Percentiles rank a stretch among this genome's conserved stretches.
phyloP scores from a whole-genome alignment of 2,329 filamentous ascomycete species.

The Phyllosticta citrichinensis region DNA sequence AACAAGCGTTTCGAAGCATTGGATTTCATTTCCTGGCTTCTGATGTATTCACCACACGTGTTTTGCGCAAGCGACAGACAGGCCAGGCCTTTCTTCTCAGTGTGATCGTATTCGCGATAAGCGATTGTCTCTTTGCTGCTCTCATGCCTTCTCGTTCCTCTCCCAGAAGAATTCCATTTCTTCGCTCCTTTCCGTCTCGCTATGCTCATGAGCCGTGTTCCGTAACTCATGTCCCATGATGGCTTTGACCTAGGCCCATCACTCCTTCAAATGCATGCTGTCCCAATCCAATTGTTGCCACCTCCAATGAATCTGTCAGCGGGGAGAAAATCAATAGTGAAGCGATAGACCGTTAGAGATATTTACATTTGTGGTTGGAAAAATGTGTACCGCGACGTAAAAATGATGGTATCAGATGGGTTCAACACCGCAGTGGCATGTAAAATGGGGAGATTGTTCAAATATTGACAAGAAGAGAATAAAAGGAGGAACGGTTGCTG shows the following conservation, averaged over 20 bases:
- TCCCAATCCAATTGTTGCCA: background rate
- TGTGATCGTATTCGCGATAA: background rate
- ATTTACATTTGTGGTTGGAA: background rate
- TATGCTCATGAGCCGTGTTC: background rate
- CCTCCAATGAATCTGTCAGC: background rate
- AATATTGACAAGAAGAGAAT: background rate
- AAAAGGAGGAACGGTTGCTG: background rate
- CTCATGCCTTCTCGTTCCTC: background rate
- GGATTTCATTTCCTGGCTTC: background rate
- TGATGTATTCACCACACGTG: background rate
- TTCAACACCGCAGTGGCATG: background rate
- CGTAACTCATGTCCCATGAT: background rate
- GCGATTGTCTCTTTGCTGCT: background rate
- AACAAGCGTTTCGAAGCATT: background rate
- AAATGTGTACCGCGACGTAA: background rate
- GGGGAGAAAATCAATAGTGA: background rate
- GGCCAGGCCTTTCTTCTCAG: background rate
- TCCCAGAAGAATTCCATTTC: background rate
- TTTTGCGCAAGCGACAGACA: background rate
- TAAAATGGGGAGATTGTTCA: background rate
- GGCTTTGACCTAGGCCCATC: background rate
- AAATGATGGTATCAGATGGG: background rate
- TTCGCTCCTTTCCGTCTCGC: background rate
- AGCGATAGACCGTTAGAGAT: background rate
- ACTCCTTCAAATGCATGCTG: background rate